Evolutionary conservation across 2,329 filamentous ascomycete species (phyloP), one percentile per base, ranked within the genome.

Genomic region (Penicillium glabrum): DNA sequence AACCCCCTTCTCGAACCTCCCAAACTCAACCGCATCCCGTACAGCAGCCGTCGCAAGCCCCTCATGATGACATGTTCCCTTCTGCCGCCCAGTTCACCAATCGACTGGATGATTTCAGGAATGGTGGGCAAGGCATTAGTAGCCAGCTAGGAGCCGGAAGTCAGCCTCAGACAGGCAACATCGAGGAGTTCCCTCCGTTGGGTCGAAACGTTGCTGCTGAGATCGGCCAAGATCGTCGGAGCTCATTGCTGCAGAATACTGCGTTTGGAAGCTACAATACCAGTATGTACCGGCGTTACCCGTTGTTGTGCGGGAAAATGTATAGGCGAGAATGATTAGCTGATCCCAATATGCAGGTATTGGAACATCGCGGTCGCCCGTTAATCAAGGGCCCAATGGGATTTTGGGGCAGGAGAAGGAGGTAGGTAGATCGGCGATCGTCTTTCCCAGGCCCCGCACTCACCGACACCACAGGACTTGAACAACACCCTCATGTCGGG

Each of bases 101-200:
- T 52, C 79, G 77, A 46, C 76, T 78, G 57, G 83, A 81, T 66
- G 82, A 84, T 59, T 85, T 83, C 63, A 78, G 83, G 37, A 84
- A 82, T 63, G 83, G 83, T 39, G 81, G 79, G 33, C 81, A 84
- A 67, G 77, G 76, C 47, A 80, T 82, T 37, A 80, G 80, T 53
- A 79, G 80, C 50, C 81, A 82, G 65, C 69, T 83, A 49, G 77
- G 79, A 51, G 76, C 76, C 23, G 74, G 75, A 41, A 73, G 72
- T 39, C 82, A 84, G 59, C 81, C 82, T 43, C 81, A 83, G 61
- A 78, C 82, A 26, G 80, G 80, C 61, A 83, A 80, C 63, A 83
- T 84, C 47, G 83, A 86, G 16, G 84, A 86, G 53, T 86, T 86
- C 57, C 83, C 83, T 57, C 83, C 84, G n/a, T 71, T 86, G 48